Evolutionary conservation across 1,284 basidiomycete species (phyloP).

Genomic region (Irpex sp.): DNA sequence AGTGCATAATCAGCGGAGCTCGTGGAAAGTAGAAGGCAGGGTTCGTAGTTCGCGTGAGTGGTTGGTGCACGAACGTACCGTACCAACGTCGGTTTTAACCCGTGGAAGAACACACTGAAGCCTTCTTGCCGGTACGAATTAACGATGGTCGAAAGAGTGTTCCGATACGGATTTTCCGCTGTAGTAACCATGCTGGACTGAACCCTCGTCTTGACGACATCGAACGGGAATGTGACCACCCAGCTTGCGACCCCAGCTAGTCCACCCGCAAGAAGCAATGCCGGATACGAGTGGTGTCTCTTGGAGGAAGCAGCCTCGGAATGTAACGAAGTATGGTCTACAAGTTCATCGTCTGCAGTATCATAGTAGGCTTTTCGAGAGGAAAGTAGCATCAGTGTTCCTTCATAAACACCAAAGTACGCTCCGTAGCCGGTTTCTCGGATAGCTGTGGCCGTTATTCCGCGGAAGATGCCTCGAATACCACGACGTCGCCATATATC

Average conservation of each 20-base stretch:
- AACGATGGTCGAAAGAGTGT: conserved; percentile 51
- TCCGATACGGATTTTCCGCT: conserved; percentile 62
- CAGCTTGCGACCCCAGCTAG: conserved; percentile 73
- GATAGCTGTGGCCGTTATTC: conserved; percentile 65
- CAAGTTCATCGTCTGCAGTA: neutral
- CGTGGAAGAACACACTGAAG: conserved; percentile 65
- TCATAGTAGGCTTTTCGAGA: conserved; percentile 15
- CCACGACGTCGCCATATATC: conserved; percentile 56
- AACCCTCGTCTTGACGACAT: conserved; percentile 85
- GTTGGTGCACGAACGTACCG: conserved; percentile 43
- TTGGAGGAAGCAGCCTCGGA: conserved; percentile 45
- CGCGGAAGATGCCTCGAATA: conserved; percentile 72
- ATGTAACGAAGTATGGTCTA: conserved; percentile 32
- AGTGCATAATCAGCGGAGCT: neutral
- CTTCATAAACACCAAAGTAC: conserved; percentile 86
- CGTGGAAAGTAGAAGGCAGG: neutral
- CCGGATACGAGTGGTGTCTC: conserved; percentile 49
- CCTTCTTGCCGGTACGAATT: conserved; percentile 69
- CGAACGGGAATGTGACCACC: conserved; percentile 77
- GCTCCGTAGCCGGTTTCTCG: conserved; percentile 80
- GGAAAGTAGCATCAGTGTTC: conserved; percentile 58
- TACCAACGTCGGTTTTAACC: conserved; percentile 75
- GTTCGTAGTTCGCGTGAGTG: too few relatives aligned
- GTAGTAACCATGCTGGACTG: conserved; percentile 51
- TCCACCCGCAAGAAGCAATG: conserved; percentile 73